Conservation (phyloP, 306 rosid species). For the Fragaria vesca region DNA sequence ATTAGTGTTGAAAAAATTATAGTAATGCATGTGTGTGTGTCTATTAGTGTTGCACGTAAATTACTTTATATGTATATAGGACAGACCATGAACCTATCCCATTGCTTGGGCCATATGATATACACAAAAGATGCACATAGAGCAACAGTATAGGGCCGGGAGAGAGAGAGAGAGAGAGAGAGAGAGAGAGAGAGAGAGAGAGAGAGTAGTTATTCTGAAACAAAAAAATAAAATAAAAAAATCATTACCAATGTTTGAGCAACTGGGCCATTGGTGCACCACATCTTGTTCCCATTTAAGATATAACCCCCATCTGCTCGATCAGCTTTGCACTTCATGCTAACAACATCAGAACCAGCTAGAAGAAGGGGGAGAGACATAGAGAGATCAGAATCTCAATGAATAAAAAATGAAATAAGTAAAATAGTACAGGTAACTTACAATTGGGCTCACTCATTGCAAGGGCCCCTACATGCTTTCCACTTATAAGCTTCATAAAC, state of each 20-base stretch:
- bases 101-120: background rate
- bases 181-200: background rate
- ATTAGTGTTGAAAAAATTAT: background rate
- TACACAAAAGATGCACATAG: background rate
- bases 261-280: constrained; percentile 94
- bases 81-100: background rate
- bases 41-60: background rate
- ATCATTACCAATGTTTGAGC: constrained; percentile 80
- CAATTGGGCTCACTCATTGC: constrained; percentile 99
- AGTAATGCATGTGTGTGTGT: background rate
- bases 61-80: background rate
- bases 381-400: constrained; percentile 15
- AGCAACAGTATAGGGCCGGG: too few species aligned
- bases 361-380: constrained; percentile 24
- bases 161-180: background rate
- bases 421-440: constrained; percentile 34
- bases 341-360: constrained; percentile 99
- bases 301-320: constrained; percentile 80
- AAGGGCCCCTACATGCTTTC: constrained; percentile 96
- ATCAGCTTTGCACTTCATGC: constrained; percentile 98
- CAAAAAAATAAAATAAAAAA: background rate
- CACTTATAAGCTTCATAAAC: constrained; percentile 74
- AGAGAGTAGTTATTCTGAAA: constrained; percentile 1
- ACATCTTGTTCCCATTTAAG: constrained; percentile 93
- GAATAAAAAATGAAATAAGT: constrained; percentile 15